Evolutionary conservation across 192 early-diverging fungal genomes (phyloP).

Genomic region (Umbelopsis sp.): DNA sequence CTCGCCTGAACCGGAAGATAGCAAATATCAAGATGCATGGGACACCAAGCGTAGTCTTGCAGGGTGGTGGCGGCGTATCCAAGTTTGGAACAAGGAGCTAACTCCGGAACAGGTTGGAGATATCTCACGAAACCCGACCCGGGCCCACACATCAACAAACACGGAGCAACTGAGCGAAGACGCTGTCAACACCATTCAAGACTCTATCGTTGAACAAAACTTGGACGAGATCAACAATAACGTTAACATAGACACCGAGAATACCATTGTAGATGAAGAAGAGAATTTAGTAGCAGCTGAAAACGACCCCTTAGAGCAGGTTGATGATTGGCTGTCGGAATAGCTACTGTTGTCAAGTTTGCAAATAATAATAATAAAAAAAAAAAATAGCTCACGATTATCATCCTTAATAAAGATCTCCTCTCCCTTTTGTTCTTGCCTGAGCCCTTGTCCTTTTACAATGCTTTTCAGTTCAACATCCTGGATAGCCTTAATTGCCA

Average conservation of each 20-base stretch:
- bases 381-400: neutral
- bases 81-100: constrained; percentile 29
- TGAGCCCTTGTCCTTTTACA: neutral
- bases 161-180: neutral
- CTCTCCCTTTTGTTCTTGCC: neutral
- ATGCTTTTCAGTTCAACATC: constrained; percentile 12
- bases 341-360: neutral
- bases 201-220: neutral
- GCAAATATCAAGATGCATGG: constrained; percentile 36
- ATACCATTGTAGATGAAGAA: neutral
- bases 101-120: constrained; percentile 13
- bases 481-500: constrained; percentile 10
- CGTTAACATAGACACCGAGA: neutral
- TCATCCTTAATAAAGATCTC: neutral
- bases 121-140: neutral
- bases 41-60: constrained; percentile 28
- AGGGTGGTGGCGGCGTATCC: constrained; percentile 24
- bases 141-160: neutral
- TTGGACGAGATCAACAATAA: neutral
- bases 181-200: neutral
- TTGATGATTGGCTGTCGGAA: constrained; percentile 13
- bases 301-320: neutral
- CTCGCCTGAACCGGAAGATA: constrained; percentile 29
- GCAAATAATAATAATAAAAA: neutral
- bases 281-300: neutral